A percentile compares a stretch with the other conserved stretches of the same genome.
Evolutionary conservation across 495 filamentous ascomycete species (phyloP).

Genomic region (Aspergillus baeticus): DNA sequence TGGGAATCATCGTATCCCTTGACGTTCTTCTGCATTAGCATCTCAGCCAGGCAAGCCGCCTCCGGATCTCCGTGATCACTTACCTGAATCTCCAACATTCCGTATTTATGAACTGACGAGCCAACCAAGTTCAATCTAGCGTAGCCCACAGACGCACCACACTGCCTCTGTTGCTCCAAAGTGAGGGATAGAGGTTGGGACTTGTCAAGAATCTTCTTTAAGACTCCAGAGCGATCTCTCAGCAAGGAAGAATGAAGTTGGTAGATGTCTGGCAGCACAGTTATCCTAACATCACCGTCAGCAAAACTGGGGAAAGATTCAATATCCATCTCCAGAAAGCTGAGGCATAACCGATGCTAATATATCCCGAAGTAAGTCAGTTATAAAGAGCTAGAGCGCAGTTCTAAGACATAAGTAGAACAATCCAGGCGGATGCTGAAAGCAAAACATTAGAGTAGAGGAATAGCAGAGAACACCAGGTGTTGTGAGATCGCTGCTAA

Average conservation of each 20-base stretch:
- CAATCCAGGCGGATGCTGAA: background rate
- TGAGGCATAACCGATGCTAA: background rate
- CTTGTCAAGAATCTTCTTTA: background rate
- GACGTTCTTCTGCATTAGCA: background rate
- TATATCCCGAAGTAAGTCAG: background rate
- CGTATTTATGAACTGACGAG: conserved; percentile 8
- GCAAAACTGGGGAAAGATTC: conserved; percentile 25
- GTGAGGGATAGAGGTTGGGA: background rate
- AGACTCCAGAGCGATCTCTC: background rate
- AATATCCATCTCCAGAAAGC: conserved; percentile 3
- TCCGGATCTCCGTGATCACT: background rate
- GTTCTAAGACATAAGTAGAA: conserved; percentile 7
- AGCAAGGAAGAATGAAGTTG: conserved; percentile 32
- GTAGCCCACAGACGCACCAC: background rate
- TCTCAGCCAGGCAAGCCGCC: background rate
- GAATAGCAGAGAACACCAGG: background rate
- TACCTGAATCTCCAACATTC: conserved; percentile 16
- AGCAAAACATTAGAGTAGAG: background rate
- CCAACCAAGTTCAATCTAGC: conserved; percentile 10
- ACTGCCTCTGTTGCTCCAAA: background rate
- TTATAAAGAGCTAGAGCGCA: background rate
- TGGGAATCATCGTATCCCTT: background rate
- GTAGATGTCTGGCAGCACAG: conserved; percentile 30
- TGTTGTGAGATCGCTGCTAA: background rate
- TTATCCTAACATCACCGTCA: conserved; percentile 39